Base-by-base conservation (phyloP, 2,329 filamentous ascomycete genomes). In the Aphanocladium album region DNA sequence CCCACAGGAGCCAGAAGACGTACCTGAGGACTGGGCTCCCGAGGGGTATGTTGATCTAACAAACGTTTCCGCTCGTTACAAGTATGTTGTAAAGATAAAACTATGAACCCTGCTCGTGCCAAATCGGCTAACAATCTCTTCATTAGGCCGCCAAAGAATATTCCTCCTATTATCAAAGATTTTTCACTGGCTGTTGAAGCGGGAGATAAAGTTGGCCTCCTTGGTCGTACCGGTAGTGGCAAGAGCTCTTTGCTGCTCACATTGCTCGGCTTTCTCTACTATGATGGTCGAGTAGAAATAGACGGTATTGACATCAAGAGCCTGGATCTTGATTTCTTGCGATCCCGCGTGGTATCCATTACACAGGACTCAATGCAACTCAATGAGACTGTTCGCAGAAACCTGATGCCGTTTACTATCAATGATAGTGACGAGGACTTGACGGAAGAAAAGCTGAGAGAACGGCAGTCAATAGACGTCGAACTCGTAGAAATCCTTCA, bases 311-410 rank as follows among this genome's bases (percentile, higher is more conserved):
- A 78, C 43, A 69, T 81, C 17, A 66, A 70, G 2, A 70, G 64
- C 11, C 64, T 80, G 2, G 72, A 74, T 3, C 75, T 73, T 23
- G 68, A 77, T 46, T 67, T 67, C 1, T 68, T 81, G 17, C 76
- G 79, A 41, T 68, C 70, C 1, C 68, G 73, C 2, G 68, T 81
- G 14, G 73, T 76, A 23, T 72, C 74, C 5, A 67, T 82, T 5
- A 76, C 79, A 0, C 79, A 82, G 69, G 78, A 81, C 27, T 70
- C 78, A 0, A 71, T 79, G 51, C 68, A 77, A 5, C 68, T 81
- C 9, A 71, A 73, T 1, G 77, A 75, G n/a, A 75, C 70, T 1
- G 68, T 82, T 4, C 74, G 76, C 12, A 67, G 72, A 23, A 82
- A 82, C 52, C 70, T 78, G 1, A 14, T 55, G n/a, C 58, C 58